Conservation (phyloP, 495 filamentous ascomycete species). For the Penicillium bovifimosum region DNA sequence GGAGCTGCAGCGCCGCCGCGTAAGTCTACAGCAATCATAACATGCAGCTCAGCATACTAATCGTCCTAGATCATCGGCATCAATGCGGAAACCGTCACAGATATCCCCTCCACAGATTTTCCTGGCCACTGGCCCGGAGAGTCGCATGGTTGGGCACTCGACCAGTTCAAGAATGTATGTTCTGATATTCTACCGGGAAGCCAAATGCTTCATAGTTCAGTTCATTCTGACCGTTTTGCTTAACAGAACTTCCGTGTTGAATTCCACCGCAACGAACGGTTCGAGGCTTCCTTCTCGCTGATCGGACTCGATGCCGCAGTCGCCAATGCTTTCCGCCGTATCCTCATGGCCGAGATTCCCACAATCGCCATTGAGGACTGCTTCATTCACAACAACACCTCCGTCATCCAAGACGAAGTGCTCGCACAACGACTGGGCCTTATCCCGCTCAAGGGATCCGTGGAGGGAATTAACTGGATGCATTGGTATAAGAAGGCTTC, state of each 20-base stretch:
- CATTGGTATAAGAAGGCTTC: conserved; percentile 63
- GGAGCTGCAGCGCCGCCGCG: conserved; percentile 48
- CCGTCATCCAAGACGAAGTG: conserved; percentile 95
- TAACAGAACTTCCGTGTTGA: conserved; percentile 61
- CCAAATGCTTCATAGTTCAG: background rate
- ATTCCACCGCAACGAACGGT: conserved; percentile 73
- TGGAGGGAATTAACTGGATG: conserved; percentile 70
- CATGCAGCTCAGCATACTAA: conserved; percentile 10
- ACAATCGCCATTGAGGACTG: conserved; percentile 89
- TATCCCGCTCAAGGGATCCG: conserved; percentile 76
- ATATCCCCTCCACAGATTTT: conserved; percentile 84
- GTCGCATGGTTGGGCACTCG: conserved; percentile 79
- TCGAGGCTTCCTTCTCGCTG: conserved; percentile 80
- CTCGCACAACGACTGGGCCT: conserved; percentile 83
- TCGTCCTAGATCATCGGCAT: conserved; percentile 70
- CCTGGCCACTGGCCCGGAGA: conserved; percentile 88
- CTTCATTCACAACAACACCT: conserved; percentile 91
- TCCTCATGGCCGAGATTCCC: conserved; percentile 91
- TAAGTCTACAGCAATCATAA: conserved; percentile 17
- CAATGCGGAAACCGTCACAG: conserved; percentile 80
- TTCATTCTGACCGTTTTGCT: conserved; percentile 9
- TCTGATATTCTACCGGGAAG: background rate
- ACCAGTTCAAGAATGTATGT: conserved; percentile 59
- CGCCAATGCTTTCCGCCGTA: conserved; percentile 96
- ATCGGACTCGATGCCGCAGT: conserved; percentile 87